These are phyloP conservation scores for Haberlea rhodopensis DNA, from an alignment of 257 asterid genomes.

Conservation along the genomic window DNA sequence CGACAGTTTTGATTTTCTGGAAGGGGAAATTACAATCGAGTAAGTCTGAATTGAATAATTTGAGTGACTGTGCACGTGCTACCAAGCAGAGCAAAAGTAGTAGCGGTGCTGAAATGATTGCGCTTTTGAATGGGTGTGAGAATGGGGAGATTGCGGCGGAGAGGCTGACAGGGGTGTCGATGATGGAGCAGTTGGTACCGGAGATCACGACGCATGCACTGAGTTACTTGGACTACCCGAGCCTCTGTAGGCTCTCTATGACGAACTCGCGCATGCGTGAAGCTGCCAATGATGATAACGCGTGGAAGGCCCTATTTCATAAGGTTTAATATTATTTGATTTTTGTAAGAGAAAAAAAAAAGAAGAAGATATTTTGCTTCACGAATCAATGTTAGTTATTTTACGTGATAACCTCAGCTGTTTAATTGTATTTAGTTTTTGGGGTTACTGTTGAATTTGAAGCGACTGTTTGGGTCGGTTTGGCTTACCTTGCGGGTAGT, in stretches of 20 bases:
- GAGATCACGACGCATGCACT: conserved; percentile 96
- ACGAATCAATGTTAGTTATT: background rate
- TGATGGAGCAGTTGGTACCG: conserved; percentile 99
- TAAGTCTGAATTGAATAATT: conserved; percentile 22
- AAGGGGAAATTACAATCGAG: conserved; percentile 20
- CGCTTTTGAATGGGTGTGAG: conserved; percentile 32
- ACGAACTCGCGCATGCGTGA: conserved; percentile 91
- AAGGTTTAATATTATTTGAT: conserved; percentile 46
- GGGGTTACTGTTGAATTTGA: conserved; percentile 13
- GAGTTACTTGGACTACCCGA: conserved; percentile 90
- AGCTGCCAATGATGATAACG: conserved; percentile 96
- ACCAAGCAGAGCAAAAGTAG: conserved; percentile 24
- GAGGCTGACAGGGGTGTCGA: conserved; percentile 79
- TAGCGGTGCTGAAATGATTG: conserved; percentile 33
- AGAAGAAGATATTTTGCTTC: no score
- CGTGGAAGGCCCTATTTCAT: conserved; percentile 92
- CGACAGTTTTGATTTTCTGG: conserved; percentile 38
- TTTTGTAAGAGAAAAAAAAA: background rate
- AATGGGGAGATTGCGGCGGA: conserved; percentile 50
- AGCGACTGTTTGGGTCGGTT: conserved; percentile 1
- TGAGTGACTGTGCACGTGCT: conserved; percentile 29
- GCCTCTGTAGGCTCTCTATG: conserved; percentile 95
- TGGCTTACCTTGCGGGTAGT: background rate
- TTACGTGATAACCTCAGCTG: background rate
- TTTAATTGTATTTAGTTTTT: background rate